Evolutionary conservation across 148 eudicot genomes (phyloP), one percentile per base, ranked within the genome.

Genomic region (Simmondsia chinensis): DNA sequence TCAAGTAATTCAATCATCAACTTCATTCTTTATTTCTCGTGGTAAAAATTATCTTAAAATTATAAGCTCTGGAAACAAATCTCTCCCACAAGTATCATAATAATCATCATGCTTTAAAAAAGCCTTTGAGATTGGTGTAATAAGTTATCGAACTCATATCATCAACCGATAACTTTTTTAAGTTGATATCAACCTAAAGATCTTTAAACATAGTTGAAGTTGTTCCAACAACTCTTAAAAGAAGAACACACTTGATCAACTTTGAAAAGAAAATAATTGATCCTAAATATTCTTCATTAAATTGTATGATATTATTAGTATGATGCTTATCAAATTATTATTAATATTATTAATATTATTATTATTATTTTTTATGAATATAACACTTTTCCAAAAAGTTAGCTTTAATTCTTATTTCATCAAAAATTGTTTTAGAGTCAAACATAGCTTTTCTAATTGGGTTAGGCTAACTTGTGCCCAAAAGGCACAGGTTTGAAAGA

Each of bases 221-320:
- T 62, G 47, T 31, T 62, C 60, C 54, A 53, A 7, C 67, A 46
- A 10, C 16, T 36, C 9, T 20, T 22, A 9, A 48, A 46, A 7
- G 68, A 63, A 39, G 13, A 25, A 52, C 39, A 39, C 0, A 61
- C 44, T 40, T 59, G 61, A 59, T 63, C 61, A 31, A 55, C 32
- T 2, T 42, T 37, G 7, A 12, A 20, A 2, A 49, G 13, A 14
- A 56, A 59, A 48, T 32, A 46, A 33, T 46, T 17, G 26, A 39
- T n/a, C 16, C 65, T 59, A 54, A 59, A 66, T 16, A 38, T 12
- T 66, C 71, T 20, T 63, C 61, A 4, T 29, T 20, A 2, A 39
- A 34, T 43, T 7, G 13, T 48, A n/a, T 2, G 48, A 44, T 44
- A 14, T 11, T 9, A 11, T 44, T 24, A 44, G 11, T 25, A 7